A percentile compares a stretch with the other conserved stretches of the same genome.
Evolutionary conservation across 805 yeast species (phyloP).

Genomic region (Barnettozyma salicaria): DNA sequence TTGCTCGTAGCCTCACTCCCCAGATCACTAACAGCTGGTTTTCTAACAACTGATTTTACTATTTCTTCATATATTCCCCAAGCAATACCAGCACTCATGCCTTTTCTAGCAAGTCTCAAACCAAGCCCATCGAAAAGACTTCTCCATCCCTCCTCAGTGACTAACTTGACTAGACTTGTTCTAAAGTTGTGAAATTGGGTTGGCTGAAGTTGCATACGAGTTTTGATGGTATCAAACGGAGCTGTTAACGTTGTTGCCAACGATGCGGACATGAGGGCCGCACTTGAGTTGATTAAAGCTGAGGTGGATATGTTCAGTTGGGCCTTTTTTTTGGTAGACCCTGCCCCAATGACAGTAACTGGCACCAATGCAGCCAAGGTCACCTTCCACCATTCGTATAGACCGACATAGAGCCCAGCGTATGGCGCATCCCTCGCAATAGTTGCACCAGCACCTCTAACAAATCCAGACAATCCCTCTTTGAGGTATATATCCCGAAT

Average conservation of each 20-base stretch:
- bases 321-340: no score
- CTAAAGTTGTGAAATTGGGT: constrained; percentile 35
- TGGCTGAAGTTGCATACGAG: constrained; percentile 78
- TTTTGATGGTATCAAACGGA: constrained; percentile 92
- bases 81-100: constrained; percentile 87
- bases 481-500: constrained; percentile 43
- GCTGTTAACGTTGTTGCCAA: constrained; percentile 83
- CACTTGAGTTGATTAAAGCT: constrained; percentile 56
- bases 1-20: not conserved
- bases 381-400: constrained; percentile 72
- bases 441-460: constrained; percentile 84
- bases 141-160: constrained; percentile 40
- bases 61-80: constrained; percentile 97
- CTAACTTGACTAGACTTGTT: constrained; percentile 34
- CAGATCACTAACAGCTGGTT: no score
- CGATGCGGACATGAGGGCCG: constrained; percentile 79
- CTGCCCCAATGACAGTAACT: not conserved
- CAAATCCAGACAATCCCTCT: constrained; percentile 64
- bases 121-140: constrained; percentile 80
- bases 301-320: constrained; percentile 32
- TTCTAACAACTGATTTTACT: constrained; percentile 32
- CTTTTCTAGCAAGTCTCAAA: constrained; percentile 77
- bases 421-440: constrained; percentile 90
- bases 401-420: constrained; percentile 85
- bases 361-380: constrained; percentile 36